These are phyloP conservation scores for Isatis lusitanica DNA, from an alignment of 441 rosid species.

Conservation along the genomic window DNA sequence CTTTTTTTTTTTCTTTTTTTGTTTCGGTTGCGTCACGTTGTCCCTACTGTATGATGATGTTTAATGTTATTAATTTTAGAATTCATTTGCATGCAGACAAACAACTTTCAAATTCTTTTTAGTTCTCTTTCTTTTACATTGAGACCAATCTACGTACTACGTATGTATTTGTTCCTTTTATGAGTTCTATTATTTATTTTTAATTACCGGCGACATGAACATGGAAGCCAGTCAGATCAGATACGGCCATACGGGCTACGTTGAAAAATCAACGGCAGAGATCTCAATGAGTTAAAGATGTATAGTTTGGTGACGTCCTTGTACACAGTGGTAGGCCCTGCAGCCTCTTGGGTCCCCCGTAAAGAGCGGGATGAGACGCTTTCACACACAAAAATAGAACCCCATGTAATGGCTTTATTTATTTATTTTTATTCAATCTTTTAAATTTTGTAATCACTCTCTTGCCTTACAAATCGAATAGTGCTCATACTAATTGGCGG, in stretches of 20 bases:
- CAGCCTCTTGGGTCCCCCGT: slow-evolving; percentile 15
- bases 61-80: not conserved
- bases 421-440: no score
- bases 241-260: not conserved
- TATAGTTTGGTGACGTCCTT: slow-evolving; percentile 15
- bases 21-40: not conserved
- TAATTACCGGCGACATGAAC: not conserved
- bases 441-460: no score
- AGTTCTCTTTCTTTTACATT: not conserved
- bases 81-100: not conserved
- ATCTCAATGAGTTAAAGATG: slow-evolving; percentile 5
- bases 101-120: not conserved
- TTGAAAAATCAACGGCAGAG: not conserved
- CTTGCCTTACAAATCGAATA: no score
- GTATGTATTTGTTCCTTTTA: not conserved
- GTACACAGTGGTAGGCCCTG: slow-evolving; percentile 2
- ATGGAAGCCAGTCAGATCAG: slow-evolving; percentile 19
- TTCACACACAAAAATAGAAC: not conserved
- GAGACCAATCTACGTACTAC: no score
- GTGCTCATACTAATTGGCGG: no score
- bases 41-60: not conserved
- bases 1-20: not conserved
- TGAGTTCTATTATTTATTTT: not conserved
- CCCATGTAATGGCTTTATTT: no score
- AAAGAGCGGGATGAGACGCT: slow-evolving; percentile 5